phyloP scores from a whole-genome alignment of 2,329 filamentous ascomycete species.

The Onygena corvina region DNA sequence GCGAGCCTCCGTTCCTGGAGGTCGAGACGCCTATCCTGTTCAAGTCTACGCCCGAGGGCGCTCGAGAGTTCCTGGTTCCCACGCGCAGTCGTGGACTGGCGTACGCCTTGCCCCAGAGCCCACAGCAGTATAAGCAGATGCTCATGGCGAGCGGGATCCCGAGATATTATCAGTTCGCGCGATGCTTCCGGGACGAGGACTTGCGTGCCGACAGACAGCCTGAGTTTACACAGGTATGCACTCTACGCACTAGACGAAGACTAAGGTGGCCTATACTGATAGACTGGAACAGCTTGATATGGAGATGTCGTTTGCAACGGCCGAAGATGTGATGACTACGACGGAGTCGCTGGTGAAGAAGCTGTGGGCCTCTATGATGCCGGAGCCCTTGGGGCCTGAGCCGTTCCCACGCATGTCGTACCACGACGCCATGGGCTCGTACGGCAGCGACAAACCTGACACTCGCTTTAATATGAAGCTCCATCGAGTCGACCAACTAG shows the following conservation, averaged over 20 bases:
- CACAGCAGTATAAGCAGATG: constrained; percentile 97
- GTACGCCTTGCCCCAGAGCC: constrained; percentile 89
- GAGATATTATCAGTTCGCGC: constrained; percentile 83
- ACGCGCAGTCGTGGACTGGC: constrained; percentile 63
- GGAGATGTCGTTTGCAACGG: constrained; percentile 77
- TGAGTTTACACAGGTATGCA: constrained; percentile 75
- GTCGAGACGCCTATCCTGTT: constrained; percentile 90
- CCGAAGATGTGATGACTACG: constrained; percentile 54
- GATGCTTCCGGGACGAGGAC: constrained; percentile 92
- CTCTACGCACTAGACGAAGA: not conserved
- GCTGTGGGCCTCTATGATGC: constrained; percentile 44
- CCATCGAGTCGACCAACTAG: constrained; percentile 49
- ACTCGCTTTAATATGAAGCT: constrained; percentile 62
- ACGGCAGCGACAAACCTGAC: constrained; percentile 89
- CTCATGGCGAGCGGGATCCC: constrained; percentile 81
- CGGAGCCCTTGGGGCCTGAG: constrained; percentile 31
- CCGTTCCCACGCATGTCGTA: constrained; percentile 56
- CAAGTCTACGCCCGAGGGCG: constrained; percentile 94
- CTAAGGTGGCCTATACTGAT: not conserved
- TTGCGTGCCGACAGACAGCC: constrained; percentile 83
- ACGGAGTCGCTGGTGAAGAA: constrained; percentile 42
- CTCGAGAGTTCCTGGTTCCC: constrained; percentile 86
- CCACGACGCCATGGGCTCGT: constrained; percentile 61
- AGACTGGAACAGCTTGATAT: constrained; percentile 58
- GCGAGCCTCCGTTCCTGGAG: constrained; percentile 51